Percentiles rank a stretch among this genome's conserved stretches.
These are phyloP conservation scores for Sporothrix globosa DNA, from an alignment of 2,329 filamentous ascomycete genomes.

Conservation along the genomic window DNA sequence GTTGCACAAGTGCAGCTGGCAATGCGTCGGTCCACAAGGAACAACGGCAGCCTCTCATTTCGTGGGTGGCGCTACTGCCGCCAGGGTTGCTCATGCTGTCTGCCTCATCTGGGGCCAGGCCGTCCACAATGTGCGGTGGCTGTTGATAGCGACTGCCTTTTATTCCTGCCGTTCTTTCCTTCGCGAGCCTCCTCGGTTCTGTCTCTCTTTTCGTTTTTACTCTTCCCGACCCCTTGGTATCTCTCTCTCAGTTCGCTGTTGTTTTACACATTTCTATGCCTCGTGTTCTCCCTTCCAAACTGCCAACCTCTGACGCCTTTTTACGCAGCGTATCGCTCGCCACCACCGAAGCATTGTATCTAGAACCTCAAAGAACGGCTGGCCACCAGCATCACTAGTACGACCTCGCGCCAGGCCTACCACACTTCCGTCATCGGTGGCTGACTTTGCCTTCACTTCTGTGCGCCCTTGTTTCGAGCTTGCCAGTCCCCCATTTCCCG, in stretches of 20 bases:
- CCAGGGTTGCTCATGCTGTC: slow-evolving; percentile 23
- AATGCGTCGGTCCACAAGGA: slow-evolving; percentile 30
- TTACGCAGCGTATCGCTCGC: slow-evolving; percentile 3
- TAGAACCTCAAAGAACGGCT: slow-evolving; percentile 3
- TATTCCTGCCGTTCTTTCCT: slow-evolving; percentile 3
- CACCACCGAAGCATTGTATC: neutral
- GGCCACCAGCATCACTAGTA: neutral
- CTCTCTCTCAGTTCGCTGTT: neutral
- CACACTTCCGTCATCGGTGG: slow-evolving; percentile 29
- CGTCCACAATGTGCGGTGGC: slow-evolving; percentile 21
- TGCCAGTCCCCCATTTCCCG: neutral
- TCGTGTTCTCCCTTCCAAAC: neutral
- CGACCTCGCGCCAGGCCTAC: neutral
- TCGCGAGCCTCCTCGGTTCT: slow-evolving; percentile 12
- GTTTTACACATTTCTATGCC: neutral
- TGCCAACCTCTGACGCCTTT: neutral
- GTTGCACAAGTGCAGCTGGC: slow-evolving; percentile 24
- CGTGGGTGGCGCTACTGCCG: slow-evolving; percentile 30
- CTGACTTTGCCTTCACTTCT: slow-evolving; percentile 1
- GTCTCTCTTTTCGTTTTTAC: neutral
- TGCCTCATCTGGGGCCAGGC: slow-evolving; percentile 26
- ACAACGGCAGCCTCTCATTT: slow-evolving; percentile 21
- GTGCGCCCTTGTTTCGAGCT: neutral
- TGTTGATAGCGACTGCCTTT: slow-evolving; percentile 22
- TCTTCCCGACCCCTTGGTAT: neutral